Base-by-base conservation (phyloP, 2,329 filamentous ascomycete genomes). In the Eutypella sp. region DNA sequence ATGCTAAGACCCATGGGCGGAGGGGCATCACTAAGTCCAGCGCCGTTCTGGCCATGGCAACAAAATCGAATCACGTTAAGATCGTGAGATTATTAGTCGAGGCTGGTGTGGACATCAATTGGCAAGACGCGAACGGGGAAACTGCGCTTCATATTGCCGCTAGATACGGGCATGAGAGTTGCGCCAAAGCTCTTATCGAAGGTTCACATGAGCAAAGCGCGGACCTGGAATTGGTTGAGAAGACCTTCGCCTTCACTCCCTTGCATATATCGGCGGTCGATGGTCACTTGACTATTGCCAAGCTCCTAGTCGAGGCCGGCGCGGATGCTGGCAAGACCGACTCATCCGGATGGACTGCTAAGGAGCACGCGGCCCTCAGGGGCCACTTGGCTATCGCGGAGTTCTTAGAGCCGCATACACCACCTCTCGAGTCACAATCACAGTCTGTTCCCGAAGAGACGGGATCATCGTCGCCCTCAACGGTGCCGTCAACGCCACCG, bases 191-290 rank as follows among this genome's bases (percentile, higher is more conserved):
- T 19, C 72, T 99, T 19, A 66, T 97, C 3, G 74, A 83, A 15
- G 88, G 87, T 2, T 84, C 80, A 1, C 68, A 74, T 5, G 73
- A 79, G 37, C 87, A 93, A 55, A 89, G 84, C 59, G 83, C 84
- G 1, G 71, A 96, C 50, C 71, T 90, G 1, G 86, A 96, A 57
- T 70, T 95, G 29, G 70, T 78, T 0, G 93, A 99, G 61, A 87
- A 85, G 44, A 85, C 86, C 0, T 97, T 95, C 61, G 82, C 85
- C 3, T 99, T 93, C 92, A 96, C 93, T 1, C 89, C 93, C n/a
- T 73, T 99, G 11, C 93, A 96, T 60, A 86, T 96, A 52, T 89
- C 92, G 9, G 88, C 87, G 44, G 92, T 97, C 2, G 91, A 99
- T 59, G 92, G 92, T 0, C 85, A 90, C 53, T 66, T 89, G 10